Percentiles rank a stretch among this genome's conserved stretches.
phyloP scores from a whole-genome alignment of 768 basidiomycete species.

The Xerocomellus intermedius region DNA sequence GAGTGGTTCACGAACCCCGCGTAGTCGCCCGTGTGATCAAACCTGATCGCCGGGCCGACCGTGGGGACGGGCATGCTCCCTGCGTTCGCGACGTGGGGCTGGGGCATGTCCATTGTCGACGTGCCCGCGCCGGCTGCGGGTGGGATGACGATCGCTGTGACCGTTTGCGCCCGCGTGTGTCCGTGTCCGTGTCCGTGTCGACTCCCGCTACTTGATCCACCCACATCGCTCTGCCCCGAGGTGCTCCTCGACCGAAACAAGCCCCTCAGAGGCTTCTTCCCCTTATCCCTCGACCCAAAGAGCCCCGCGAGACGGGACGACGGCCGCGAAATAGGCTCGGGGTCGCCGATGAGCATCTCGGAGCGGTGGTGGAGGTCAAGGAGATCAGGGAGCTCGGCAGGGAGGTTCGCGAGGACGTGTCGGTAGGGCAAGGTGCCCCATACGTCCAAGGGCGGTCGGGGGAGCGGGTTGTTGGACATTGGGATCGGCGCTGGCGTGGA shows the following conservation, averaged over 20 bases:
- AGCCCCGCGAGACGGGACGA: conserved; percentile 19
- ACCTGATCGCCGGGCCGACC: conserved; percentile 32
- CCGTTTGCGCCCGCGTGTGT: conserved; percentile 16
- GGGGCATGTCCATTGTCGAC: neutral
- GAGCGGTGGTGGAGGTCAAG: conserved; percentile 8
- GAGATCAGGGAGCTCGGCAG: conserved; percentile 36
- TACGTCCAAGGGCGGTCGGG: conserved; percentile 57
- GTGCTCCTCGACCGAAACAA: conserved; percentile 47
- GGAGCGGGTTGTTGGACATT: conserved; percentile 53
- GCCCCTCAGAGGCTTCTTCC: conserved; percentile 38
- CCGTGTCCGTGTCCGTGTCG: conserved; percentile 18
- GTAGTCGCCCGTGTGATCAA: conserved; percentile 43
- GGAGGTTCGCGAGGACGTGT: conserved; percentile 48
- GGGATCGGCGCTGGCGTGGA: neutral
- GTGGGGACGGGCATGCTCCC: conserved; percentile 18
- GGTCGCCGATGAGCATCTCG: neutral
- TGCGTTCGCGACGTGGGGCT: neutral
- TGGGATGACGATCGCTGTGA: conserved; percentile 27
- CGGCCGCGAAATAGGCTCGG: conserved; percentile 20
- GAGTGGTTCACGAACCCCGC: conserved; percentile 66
- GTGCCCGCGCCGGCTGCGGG: neutral
- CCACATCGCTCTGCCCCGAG: conserved; percentile 14
- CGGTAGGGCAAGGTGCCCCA: conserved; percentile 60
- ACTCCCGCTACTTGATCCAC: conserved; percentile 15
- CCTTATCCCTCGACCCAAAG: conserved; percentile 33